Percentiles rank a stretch among this genome's conserved stretches.
Evolutionary conservation across 352 stramenopile species (phyloP).

Genomic region (Pythium dissotocum): DNA sequence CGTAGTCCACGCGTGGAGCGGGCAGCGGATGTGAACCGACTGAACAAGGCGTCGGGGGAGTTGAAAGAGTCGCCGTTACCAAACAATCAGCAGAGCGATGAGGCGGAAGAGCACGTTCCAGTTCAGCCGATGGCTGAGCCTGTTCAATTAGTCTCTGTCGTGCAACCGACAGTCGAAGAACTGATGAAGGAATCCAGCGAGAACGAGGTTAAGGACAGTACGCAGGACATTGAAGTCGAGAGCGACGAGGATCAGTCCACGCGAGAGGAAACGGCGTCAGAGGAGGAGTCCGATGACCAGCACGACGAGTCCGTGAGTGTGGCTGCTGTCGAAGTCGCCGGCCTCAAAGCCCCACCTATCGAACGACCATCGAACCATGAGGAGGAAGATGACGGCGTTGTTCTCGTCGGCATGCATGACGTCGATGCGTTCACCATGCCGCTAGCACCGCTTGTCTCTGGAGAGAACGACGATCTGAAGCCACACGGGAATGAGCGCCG

Average conservation of each 20-base stretch:
- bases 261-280: conserved; percentile 6
- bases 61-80: neutral
- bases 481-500: neutral
- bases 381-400: neutral
- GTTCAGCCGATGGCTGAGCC: no score
- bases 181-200: neutral
- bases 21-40: neutral
- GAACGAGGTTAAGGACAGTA: no score
- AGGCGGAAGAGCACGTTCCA: no score
- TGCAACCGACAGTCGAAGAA: no score
- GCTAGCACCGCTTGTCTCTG: neutral
- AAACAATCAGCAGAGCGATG: neutral
- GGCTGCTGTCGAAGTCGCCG: neutral
- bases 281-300: conserved; percentile 4
- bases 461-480: neutral
- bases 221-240: neutral
- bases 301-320: neutral
- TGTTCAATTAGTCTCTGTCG: no score
- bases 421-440: neutral
- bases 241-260: neutral
- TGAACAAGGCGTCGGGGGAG: neutral
- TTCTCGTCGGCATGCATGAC: neutral
- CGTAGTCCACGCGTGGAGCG: neutral
- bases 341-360: neutral
- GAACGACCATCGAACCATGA: neutral